These are phyloP conservation scores for Ramalina intermedia DNA, from an alignment of 495 filamentous ascomycete species.

Conservation along the genomic window DNA sequence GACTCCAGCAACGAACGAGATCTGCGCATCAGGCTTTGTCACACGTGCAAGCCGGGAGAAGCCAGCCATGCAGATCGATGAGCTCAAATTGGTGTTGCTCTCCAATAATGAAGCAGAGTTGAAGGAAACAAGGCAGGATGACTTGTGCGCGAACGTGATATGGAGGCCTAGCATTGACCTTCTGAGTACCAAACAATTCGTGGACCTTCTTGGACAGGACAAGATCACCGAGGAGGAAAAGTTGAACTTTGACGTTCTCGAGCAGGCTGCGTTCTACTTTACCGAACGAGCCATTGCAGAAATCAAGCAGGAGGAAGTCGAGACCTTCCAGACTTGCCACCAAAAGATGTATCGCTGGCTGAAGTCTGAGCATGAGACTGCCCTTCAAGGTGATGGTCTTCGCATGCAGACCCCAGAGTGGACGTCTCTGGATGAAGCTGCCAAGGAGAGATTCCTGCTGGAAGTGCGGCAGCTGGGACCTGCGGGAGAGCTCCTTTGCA, in stretches of 20 bases:
- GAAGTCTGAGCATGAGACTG: not conserved
- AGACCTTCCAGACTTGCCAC: constrained; percentile 3
- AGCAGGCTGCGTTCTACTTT: constrained; percentile 7
- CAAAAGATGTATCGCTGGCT: constrained; percentile 1
- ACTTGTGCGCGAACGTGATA: not conserved
- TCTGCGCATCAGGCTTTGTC: not conserved
- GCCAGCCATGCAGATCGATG: not conserved
- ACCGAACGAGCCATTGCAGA: not conserved
- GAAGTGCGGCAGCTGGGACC: not conserved
- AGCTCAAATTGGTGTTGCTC: not conserved
- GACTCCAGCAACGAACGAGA: constrained; percentile 3
- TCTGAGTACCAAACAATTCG: not conserved
- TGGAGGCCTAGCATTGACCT: not conserved
- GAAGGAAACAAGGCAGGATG: not conserved
- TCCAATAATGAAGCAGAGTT: not conserved
- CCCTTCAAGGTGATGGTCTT: not conserved
- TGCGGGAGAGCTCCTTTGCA: not conserved
- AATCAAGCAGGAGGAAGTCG: not conserved
- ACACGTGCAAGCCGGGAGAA: not conserved
- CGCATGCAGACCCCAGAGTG: not conserved
- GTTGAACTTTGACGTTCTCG: not conserved
- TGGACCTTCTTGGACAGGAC: not conserved
- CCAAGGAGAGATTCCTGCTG: not conserved
- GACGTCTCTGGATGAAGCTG: not conserved
- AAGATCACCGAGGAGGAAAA: not conserved